Evolutionary conservation across 2,329 filamentous ascomycete genomes (phyloP).

Genomic region (Trichoderma hamatum): DNA sequence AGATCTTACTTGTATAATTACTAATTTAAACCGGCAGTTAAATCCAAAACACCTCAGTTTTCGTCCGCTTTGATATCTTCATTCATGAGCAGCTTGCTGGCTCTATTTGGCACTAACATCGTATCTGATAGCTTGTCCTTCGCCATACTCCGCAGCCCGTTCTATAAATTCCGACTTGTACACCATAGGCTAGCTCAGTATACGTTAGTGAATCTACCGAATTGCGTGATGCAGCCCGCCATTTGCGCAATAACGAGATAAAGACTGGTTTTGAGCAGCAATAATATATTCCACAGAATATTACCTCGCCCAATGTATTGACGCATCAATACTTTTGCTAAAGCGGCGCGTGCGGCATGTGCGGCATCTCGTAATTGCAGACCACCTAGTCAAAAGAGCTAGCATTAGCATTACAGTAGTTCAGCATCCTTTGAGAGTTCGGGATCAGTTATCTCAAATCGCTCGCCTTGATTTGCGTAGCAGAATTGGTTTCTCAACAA

Average conservation of each 20-base stretch:
- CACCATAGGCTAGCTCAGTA: neutral
- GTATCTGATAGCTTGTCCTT: neutral
- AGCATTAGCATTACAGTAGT: neutral
- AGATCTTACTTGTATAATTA: neutral
- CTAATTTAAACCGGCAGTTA: neutral
- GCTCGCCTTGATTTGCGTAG: neutral
- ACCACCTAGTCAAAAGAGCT: neutral
- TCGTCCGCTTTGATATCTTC: neutral
- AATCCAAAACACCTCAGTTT: neutral
- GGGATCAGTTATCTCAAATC: neutral
- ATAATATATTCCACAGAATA: neutral
- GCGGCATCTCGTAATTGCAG: neutral
- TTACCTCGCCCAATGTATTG: neutral
- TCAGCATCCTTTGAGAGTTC: neutral
- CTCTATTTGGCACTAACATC: neutral
- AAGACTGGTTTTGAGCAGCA: neutral
- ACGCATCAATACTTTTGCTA: neutral
- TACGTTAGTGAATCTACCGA: neutral
- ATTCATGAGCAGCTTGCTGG: neutral
- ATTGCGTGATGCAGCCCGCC: constrained; percentile 6
- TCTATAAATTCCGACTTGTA: neutral
- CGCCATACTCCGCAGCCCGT: neutral
- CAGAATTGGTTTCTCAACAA: neutral
- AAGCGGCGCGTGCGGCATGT: constrained; percentile 10
- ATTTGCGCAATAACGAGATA: constrained; percentile 4